Evolutionary conservation across 768 basidiomycete genomes (phyloP), one percentile per base, ranked within the genome.

Genomic region (Tylopilus sp.): DNA sequence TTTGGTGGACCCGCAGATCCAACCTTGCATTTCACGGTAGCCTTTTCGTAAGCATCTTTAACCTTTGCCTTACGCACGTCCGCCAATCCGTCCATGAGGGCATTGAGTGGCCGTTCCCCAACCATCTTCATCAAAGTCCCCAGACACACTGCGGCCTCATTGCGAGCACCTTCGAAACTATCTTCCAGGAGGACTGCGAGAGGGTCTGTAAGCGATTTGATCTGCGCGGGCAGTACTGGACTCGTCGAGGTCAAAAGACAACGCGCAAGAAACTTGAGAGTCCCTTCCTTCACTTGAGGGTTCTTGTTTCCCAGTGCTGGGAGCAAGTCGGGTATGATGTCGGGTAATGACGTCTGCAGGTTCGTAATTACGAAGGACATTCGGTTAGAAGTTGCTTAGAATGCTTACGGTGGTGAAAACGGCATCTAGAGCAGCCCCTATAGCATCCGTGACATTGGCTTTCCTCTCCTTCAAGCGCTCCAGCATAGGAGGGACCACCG

Each of bases 41-140:
- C 93, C 60, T 88, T 92, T 51, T 91, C 94, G 58, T 82, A 90
- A 1, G 91, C 90, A 65, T 98, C 97, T 69, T 88, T 95, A 47
- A 99, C 91, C 71, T 98, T 99, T 3, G 76, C 78, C 70, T 91
- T 94, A 57, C 93, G 77, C 20, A 95, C 75, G 60, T 98, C 94
- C 17, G 90, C 84, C 50, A 98, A 73, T 9, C 79, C 75, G 55
- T 98, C 95, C 75, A 95, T 79, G 7, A 89, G 73, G 1, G 91
- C 91, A 63, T 88, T 93, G 40, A 99, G 78, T 17, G 88, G 86
- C 25, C 95, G 77, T 65, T 98, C 95, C 20, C 97, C 97, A 11
- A 98, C 81, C 80, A 98, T 95, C 75, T 91, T 98, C 89, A 95
- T 95, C 58, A 98, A 71, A 0, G 83, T 86, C 17, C 95, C 97